Percentiles rank a stretch among this genome's conserved stretches.
Evolutionary conservation across 768 basidiomycete genomes (phyloP).

Genomic region (Hygrophoropsis aurantiaca): DNA sequence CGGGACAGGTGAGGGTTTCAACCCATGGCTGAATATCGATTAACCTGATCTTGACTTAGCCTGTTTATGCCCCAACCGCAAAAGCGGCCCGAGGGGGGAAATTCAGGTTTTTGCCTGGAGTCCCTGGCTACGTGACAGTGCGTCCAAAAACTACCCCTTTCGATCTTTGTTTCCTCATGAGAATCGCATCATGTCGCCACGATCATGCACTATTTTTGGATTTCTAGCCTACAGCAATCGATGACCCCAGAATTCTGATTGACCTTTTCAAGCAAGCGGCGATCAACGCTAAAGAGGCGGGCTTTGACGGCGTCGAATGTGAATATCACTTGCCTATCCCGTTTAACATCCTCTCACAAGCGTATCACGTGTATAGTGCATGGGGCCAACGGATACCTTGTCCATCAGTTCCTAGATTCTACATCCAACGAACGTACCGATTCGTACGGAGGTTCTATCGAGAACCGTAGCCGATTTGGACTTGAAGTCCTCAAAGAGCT

Average conservation of each 20-base stretch:
- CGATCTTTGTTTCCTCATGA: background rate
- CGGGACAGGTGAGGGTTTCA: constrained; percentile 35
- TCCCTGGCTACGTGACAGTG: constrained; percentile 41
- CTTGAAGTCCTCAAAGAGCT: constrained; percentile 50
- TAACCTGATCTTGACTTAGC: constrained; percentile 19
- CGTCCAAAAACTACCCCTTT: constrained; percentile 8
- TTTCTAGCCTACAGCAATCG: constrained; percentile 37
- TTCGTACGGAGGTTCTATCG: constrained; percentile 57
- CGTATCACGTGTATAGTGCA: constrained; percentile 33
- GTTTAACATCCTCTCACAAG: background rate
- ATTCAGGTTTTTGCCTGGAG: constrained; percentile 38
- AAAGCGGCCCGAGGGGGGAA: constrained; percentile 42
- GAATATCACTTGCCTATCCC: constrained; percentile 9
- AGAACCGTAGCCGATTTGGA: constrained; percentile 56
- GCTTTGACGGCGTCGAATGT: constrained; percentile 58
- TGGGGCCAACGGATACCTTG: constrained; percentile 43
- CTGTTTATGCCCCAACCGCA: constrained; percentile 46
- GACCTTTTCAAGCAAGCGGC: constrained; percentile 44
- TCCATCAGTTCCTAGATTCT: constrained; percentile 51
- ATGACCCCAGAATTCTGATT: constrained; percentile 42
- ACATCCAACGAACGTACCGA: constrained; percentile 52
- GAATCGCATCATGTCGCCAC: background rate
- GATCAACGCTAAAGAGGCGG: constrained; percentile 48
- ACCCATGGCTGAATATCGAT: no score
- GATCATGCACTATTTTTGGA: background rate